Evolutionary conservation across 148 eudicot genomes (phyloP), one percentile per base, ranked within the genome.

Genomic region (Chenopodium quinoa): DNA sequence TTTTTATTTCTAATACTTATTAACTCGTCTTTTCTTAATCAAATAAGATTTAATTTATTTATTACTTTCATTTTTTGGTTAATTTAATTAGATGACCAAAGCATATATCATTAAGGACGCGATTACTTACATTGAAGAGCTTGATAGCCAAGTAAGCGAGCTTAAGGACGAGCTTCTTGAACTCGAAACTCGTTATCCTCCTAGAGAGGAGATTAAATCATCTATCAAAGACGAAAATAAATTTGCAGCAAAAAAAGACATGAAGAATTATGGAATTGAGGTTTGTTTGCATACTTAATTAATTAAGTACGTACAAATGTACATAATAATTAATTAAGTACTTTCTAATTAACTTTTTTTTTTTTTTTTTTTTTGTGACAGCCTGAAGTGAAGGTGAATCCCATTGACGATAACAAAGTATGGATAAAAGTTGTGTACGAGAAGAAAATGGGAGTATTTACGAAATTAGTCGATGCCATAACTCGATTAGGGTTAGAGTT

Each of bases 51-150:
- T 40, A 40, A 40, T 52, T 17, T 80, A 40, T 52, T 17, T 80
- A 16, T 32, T 25, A 9, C 5, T 9, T 46, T 14, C 23, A 19
- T 64, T 56, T 14, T 64, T 64, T 40, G 73, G 27, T 58, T 12
- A 64, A 83, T 12, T 83, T 12, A 75, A 83, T 12, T 83, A 95
- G 97, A 92, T 95, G 97, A 95, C 82, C 23, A 95, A 93, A 80
- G 93, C 87, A 9, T 88, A 89, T 14, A 95, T 93, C 27, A 85
- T 93, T 25, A 87, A 80, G 1, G 99, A 95, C 82, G 98, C 99
- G 25, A 90, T 91, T 69, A 80, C 88, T 5, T 96, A 92, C 88
- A 90, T 96, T 52, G 85, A 88, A 80, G 86, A 89, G 90, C 92
- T 96, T 20, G 76, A 90, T 66, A 80, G 58, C 37, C 62, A 82